These are phyloP conservation scores for Lithohypha guttulata DNA, from an alignment of 2,329 filamentous ascomycete species.

Conservation along the genomic window DNA sequence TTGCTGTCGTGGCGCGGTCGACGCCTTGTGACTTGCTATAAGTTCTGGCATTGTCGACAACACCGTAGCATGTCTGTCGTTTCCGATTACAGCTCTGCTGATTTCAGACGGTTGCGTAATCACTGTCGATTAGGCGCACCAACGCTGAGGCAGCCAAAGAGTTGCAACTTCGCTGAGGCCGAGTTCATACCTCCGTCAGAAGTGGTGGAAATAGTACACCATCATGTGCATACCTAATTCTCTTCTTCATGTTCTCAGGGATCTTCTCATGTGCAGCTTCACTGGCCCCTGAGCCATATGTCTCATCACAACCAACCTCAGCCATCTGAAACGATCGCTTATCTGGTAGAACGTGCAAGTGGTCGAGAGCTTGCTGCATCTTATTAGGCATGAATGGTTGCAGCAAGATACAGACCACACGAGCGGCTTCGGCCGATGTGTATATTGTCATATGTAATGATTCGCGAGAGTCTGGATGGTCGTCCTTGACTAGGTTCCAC, in stretches of 20 bases:
- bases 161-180: no score
- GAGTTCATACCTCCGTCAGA: conserved; percentile 14
- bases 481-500: conserved; percentile 49
- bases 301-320: conserved; percentile 50
- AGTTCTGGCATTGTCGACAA: not conserved
- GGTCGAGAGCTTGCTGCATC: conserved; percentile 59
- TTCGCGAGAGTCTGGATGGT: conserved; percentile 18
- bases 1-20: not conserved
- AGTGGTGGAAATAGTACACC: conserved; percentile 44
- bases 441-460: conserved; percentile 47
- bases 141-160: no score
- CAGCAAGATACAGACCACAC: conserved; percentile 70
- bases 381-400: conserved; percentile 87
- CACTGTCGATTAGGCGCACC: no score
- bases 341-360: conserved; percentile 57
- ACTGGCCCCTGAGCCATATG: conserved; percentile 51
- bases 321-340: conserved; percentile 56
- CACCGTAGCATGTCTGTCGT: no score
- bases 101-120: not conserved
- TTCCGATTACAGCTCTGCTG: no score
- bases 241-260: conserved; percentile 23
- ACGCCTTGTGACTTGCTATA: conserved; percentile 7
- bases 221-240: conserved; percentile 23
- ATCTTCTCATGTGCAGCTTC: conserved; percentile 23
- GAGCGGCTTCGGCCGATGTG: conserved; percentile 61